Conservation (phyloP, 805 yeast genomes). For the Teunomyces tritomae region DNA sequence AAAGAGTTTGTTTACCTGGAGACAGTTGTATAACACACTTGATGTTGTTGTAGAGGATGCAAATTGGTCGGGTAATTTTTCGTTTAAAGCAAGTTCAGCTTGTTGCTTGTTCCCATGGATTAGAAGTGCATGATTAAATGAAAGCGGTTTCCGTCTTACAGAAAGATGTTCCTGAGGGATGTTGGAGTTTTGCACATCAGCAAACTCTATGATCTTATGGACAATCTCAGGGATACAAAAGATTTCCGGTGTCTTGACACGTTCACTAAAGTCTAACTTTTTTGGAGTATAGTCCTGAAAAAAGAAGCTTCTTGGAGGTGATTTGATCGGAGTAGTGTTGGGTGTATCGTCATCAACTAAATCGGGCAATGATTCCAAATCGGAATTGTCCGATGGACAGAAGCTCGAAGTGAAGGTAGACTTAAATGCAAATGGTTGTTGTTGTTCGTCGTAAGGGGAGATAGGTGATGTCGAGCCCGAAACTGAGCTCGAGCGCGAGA, state of each 20-base stretch:
- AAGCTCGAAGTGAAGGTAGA: constrained; percentile 4
- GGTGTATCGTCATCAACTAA: constrained; percentile 30
- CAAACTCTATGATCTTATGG: constrained; percentile 53
- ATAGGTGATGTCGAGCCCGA: not conserved
- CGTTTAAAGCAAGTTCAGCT: constrained; percentile 47
- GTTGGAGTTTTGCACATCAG: constrained; percentile 49
- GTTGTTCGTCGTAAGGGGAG: constrained; percentile 9
- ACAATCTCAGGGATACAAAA: constrained; percentile 79
- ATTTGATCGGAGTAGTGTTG: constrained; percentile 13
- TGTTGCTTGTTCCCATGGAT: constrained; percentile 54
- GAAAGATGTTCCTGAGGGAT: constrained; percentile 65
- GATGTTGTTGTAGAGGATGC: constrained; percentile 3
- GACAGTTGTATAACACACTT: constrained; percentile 53
- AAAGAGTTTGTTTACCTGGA: constrained; percentile 71
- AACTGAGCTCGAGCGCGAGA: constrained; percentile 6
- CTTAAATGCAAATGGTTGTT: constrained; percentile 12
- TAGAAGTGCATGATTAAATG: constrained; percentile 64
- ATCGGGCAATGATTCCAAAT: constrained; percentile 39
- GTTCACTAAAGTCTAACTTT: not conserved
- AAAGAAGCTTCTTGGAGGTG: constrained; percentile 4
- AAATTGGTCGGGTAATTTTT: constrained; percentile 9
- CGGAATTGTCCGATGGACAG: constrained; percentile 20
- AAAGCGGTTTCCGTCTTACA: constrained; percentile 64
- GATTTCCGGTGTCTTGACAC: constrained; percentile 34
- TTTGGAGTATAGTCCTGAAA: constrained; percentile 5